Percentiles rank a stretch among this genome's conserved stretches.
These are phyloP conservation scores for Tricharina praecox DNA, from an alignment of 495 filamentous ascomycete genomes.

Conservation along the genomic window DNA sequence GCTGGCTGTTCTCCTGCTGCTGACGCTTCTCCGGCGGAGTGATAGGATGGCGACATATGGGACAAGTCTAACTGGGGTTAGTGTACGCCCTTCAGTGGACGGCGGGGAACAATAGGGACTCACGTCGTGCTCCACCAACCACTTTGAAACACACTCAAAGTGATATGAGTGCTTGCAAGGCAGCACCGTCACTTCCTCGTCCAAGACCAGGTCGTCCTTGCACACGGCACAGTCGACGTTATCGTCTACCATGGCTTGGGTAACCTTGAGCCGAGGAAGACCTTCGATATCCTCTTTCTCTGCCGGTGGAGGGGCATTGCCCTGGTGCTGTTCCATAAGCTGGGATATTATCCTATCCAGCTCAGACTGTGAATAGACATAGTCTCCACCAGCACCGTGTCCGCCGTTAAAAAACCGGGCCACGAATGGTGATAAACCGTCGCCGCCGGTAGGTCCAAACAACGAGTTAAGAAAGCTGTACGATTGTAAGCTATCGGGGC, in stretches of 20 bases:
- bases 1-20: slow-evolving; percentile 6
- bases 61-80: slow-evolving; percentile 17
- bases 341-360: slow-evolving; percentile 75
- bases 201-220: slow-evolving; percentile 66
- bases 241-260: slow-evolving; percentile 26
- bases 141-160: slow-evolving; percentile 22
- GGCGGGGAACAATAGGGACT: not conserved
- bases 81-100: not conserved
- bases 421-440: slow-evolving; percentile 13
- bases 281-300: slow-evolving; percentile 51
- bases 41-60: slow-evolving; percentile 22
- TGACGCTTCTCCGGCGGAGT: slow-evolving; percentile 17
- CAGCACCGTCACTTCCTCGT: slow-evolving; percentile 57
- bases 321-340: slow-evolving; percentile 64
- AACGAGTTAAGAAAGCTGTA: slow-evolving; percentile 19
- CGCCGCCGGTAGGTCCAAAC: slow-evolving; percentile 27
- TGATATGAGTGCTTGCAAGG: slow-evolving; percentile 78
- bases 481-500: not conserved
- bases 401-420: slow-evolving; percentile 14
- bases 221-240: slow-evolving; percentile 75
- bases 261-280: slow-evolving; percentile 33
- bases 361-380: slow-evolving; percentile 82
- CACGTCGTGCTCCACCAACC: slow-evolving; percentile 25
- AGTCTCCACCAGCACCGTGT: slow-evolving; percentile 42
- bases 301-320: slow-evolving; percentile 71